Evolutionary conservation across 495 filamentous ascomycete species (phyloP), one percentile per base, ranked within the genome.

Genomic region (Aspergillus leporis): DNA sequence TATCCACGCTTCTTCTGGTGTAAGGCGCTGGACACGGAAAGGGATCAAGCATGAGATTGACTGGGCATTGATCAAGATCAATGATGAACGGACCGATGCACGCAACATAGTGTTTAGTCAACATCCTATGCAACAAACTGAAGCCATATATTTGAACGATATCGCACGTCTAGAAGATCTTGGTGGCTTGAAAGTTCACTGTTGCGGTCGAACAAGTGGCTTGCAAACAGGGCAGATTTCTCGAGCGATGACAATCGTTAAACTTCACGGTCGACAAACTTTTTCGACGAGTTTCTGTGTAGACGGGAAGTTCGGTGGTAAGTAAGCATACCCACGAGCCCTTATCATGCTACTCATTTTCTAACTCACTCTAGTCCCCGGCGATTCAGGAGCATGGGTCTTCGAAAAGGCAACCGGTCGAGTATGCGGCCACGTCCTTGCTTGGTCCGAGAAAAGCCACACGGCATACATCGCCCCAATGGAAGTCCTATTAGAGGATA

Each of bases 311-410:
- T 88, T 90, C 66, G 87, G 87, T 70, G 78, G 82, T 86, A 78
- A 73, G 80, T 64, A 66, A 64, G 66, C 56, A 45, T 56, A 40
- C 51, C 54, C 14, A 55, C 43, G 30, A 38, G 25, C 40, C 49
- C 25, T 43, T 48, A 23, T 53, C 12, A 61, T 50, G 18, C 46
- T 52, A 21, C 18, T 25, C 6, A 3, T 23, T 36, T 28, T 28
- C 41, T 53, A 28, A 23, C 30, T 2, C 28, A 18, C 14, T 54
- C 30, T 59, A 84, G 87, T 92, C 41, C 91, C 91, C 22, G 93
- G 93, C 19, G 93, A 98, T 69, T 93, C 89, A 12, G 93, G 93
- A 16, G 92, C 93, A 18, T 97, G 93, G 93, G 83, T 98, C 16
- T 87, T 97, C 56, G 90, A 95, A 61, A 89, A 91, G 56, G 80